A percentile compares a stretch with the other conserved stretches of the same genome.
phyloP scores from a whole-genome alignment of 2,329 filamentous ascomycete species.

The Pseudocercospora cruenta region DNA sequence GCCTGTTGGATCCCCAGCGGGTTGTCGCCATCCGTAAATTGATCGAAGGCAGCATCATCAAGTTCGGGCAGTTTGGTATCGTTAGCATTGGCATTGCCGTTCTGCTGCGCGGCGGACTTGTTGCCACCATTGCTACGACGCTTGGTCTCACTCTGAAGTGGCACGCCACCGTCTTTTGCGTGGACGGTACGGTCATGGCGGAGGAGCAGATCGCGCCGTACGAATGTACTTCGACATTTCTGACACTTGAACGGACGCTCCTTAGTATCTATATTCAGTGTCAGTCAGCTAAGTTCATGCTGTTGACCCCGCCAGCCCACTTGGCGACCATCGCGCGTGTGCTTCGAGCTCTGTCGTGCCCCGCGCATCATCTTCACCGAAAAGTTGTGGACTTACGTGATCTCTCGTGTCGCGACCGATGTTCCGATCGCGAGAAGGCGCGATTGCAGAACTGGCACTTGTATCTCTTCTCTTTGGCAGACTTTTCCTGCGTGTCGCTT shows the following conservation, averaged over 20 bases:
- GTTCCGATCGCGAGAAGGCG: constrained; percentile 96
- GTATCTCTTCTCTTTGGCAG: constrained; percentile 81
- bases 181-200: constrained; percentile 98
- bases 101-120: constrained; percentile 24
- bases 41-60: constrained; percentile 83
- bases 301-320: constrained; percentile 33
- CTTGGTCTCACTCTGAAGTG: constrained; percentile 92
- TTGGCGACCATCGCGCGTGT: constrained; percentile 19
- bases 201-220: constrained; percentile 92
- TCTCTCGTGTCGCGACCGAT: constrained; percentile 93
- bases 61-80: constrained; percentile 73
- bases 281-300: constrained; percentile 18
- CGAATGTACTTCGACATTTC: constrained; percentile 98
- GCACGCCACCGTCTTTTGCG: constrained; percentile 94
- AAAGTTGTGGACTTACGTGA: constrained; percentile 75
- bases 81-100: constrained; percentile 57
- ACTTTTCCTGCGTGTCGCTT: constrained; percentile 33
- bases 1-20: constrained; percentile 96
- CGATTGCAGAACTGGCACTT: constrained; percentile 72
- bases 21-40: constrained; percentile 88
- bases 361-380: constrained; percentile 19
- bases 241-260: constrained; percentile 98
- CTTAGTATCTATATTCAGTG: constrained; percentile 75
- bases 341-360: constrained; percentile 22
- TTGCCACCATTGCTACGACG: constrained; percentile 58